These are phyloP conservation scores for Colletotrichum sp. DNA, from an alignment of 2,329 filamentous ascomycete species.

Conservation along the genomic window DNA sequence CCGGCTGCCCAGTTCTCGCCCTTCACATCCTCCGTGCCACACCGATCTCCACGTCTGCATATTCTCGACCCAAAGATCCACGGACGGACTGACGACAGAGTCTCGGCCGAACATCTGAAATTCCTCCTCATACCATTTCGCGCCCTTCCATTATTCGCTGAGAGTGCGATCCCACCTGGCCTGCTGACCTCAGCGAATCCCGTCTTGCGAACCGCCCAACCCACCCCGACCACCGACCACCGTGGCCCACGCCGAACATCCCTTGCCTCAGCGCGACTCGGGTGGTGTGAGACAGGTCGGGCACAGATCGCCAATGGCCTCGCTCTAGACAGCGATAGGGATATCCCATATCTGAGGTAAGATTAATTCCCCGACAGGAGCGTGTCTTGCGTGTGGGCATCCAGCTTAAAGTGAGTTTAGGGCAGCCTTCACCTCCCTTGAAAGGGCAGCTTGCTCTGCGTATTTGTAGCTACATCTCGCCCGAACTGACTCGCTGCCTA, in stretches of 20 bases:
- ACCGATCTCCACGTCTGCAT: not conserved
- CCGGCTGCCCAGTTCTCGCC: not conserved
- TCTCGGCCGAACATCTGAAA: not conserved
- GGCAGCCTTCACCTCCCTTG: slow-evolving; percentile 10
- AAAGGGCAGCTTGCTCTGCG: slow-evolving; percentile 1
- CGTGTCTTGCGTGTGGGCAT: slow-evolving; percentile 7
- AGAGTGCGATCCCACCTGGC: not conserved
- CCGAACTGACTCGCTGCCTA: slow-evolving; percentile 12
- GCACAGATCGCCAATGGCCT: slow-evolving; percentile 17
- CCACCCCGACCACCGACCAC: not conserved
- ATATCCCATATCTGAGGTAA: slow-evolving; percentile 20
- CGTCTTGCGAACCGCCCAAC: not conserved
- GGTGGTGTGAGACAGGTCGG: slow-evolving; percentile 18
- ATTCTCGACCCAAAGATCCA: not conserved
- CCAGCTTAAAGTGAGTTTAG: slow-evolving; percentile 1
- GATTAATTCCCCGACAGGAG: slow-evolving; percentile 8
- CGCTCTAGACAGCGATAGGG: slow-evolving; percentile 10
- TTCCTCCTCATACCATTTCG: not conserved
- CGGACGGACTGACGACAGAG: not conserved
- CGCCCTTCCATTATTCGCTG: not conserved
- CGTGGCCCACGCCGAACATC: slow-evolving; percentile 2
- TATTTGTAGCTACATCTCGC: slow-evolving; percentile 17
- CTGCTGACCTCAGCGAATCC: not conserved
- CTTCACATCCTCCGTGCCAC: not conserved
- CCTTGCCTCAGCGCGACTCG: slow-evolving; percentile 13